A percentile compares a stretch with the other conserved stretches of the same genome.
These are phyloP conservation scores for Babesia bigemina DNA, from an alignment of 169 alveolate species.

Conservation along the genomic window DNA sequence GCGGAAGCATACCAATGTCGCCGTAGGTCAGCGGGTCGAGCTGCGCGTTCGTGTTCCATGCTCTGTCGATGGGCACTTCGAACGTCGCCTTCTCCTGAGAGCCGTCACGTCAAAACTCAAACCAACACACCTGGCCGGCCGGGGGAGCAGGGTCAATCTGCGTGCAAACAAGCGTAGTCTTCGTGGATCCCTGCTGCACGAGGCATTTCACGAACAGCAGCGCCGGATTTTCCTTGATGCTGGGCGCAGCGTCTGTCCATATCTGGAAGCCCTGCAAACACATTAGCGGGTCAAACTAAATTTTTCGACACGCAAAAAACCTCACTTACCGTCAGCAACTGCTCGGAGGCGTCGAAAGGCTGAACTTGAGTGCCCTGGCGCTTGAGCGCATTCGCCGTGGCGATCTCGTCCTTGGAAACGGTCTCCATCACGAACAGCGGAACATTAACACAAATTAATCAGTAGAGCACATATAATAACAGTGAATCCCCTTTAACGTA, in stretches of 20 bases:
- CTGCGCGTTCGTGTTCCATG: conserved; percentile 86
- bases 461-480: neutral
- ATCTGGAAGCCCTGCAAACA: conserved; percentile 83
- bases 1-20: conserved; percentile 88
- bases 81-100: conserved; percentile 55
- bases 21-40: conserved; percentile 90
- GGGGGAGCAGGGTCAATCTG: conserved; percentile 84
- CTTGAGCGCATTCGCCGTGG: conserved; percentile 67
- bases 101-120: neutral
- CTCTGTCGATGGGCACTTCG: conserved; percentile 83
- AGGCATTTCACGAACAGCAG: conserved; percentile 89
- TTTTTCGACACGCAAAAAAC: neutral
- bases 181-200: conserved; percentile 87
- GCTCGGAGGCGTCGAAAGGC: conserved; percentile 55
- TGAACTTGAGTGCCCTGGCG: conserved; percentile 61
- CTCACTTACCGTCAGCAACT: conserved; percentile 49
- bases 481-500: neutral
- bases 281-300: neutral
- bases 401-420: conserved; percentile 52
- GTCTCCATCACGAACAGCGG: conserved; percentile 35
- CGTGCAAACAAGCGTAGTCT: conserved; percentile 74
- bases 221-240: conserved; percentile 86
- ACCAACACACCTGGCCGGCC: conserved; percentile 21
- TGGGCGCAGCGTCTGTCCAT: conserved; percentile 91
- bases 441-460: too few species aligned